Percentiles rank a stretch among this genome's conserved stretches.
Conservation (phyloP, 2,329 filamentous ascomycete genomes). For the Nigrospora osmanthi region DNA sequence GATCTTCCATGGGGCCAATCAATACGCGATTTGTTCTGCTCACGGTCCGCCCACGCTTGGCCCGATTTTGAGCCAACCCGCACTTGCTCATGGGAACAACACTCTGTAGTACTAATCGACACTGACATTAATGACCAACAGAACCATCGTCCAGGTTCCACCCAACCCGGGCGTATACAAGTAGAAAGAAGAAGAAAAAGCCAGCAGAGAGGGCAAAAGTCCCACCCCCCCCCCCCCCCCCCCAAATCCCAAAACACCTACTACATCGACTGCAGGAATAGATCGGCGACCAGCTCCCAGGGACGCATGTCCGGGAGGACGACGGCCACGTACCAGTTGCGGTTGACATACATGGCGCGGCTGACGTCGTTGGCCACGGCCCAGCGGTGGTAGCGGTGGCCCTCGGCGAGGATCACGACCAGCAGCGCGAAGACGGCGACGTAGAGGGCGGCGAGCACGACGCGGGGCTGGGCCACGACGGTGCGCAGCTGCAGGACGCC, state of each 20-base stretch:
- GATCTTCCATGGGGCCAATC: no score
- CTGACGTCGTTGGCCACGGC: not conserved
- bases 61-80: no score
- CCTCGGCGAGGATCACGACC: not conserved
- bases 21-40: no score
- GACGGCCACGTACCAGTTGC: not conserved
- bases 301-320: not conserved
- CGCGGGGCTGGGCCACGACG: not conserved
- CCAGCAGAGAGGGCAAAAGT: no score
- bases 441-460: not conserved
- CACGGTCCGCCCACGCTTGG: no score
- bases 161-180: not conserved
- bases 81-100: no score
- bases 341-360: slow-evolving; percentile 1
- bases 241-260: not conserved
- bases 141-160: no score
- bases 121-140: no score
- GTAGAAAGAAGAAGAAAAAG: not conserved
- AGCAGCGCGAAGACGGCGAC: not conserved
- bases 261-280: not conserved
- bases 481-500: not conserved
- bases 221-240: no score
- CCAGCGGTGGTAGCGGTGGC: not conserved
- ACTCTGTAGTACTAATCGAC: no score
- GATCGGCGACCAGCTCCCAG: not conserved